These are phyloP conservation scores for Kregervanrija pseudodelftensis DNA, from an alignment of 805 yeast genomes.

Conservation along the genomic window DNA sequence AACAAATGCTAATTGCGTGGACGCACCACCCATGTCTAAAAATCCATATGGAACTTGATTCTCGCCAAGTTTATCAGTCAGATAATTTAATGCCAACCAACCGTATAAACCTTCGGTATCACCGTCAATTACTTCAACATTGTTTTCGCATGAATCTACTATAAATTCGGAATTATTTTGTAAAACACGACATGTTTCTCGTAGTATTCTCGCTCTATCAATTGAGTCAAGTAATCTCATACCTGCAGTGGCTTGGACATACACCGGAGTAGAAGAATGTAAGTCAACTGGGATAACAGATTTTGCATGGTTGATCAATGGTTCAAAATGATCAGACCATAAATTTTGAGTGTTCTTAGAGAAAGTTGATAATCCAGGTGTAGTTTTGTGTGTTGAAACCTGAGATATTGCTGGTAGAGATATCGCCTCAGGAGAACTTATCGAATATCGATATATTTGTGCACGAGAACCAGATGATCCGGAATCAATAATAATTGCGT, in stretches of 20 bases:
- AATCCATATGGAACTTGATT: slow-evolving; percentile 67
- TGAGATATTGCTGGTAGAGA: slow-evolving; percentile 24
- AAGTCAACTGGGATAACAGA: slow-evolving; percentile 57
- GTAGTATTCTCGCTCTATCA: slow-evolving; percentile 46
- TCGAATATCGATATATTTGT: slow-evolving; percentile 74
- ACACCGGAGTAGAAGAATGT: slow-evolving; percentile 70
- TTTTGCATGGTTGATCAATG: slow-evolving; percentile 63
- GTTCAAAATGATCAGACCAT: slow-evolving; percentile 65
- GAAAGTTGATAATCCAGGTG: slow-evolving; percentile 80
- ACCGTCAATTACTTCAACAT: slow-evolving; percentile 85
- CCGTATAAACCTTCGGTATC: slow-evolving; percentile 93
- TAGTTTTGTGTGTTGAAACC: slow-evolving; percentile 63
- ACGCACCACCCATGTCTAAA: slow-evolving; percentile 99
- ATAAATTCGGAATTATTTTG: slow-evolving; percentile 48
- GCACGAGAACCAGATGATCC: slow-evolving; percentile 94
- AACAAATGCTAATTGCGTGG: slow-evolving; percentile 91
- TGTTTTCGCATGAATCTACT: slow-evolving; percentile 54
- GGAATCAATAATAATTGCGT: slow-evolving; percentile 89
- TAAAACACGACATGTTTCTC: slow-evolving; percentile 53
- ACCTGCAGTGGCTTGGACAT: slow-evolving; percentile 94
- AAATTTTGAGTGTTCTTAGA: slow-evolving; percentile 44
- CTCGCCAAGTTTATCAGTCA: slow-evolving; percentile 57
- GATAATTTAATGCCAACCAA: slow-evolving; percentile 87
- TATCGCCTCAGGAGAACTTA: slow-evolving; percentile 22
- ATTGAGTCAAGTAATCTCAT: slow-evolving; percentile 68